Evolutionary conservation across 176 grass and related monocot genomes (phyloP).

Genomic region (maize (Zea mays)): Zm-B73-REFERENCE-NAM-5.0 NC_050098.1:161085001-161085500

Average conservation of each 20-base stretch:
- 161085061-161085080: slow-evolving; percentile 92
- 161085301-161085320: slow-evolving; percentile 51
- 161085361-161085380: slow-evolving; percentile 16
- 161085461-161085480: slow-evolving; percentile 50
- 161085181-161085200: slow-evolving; percentile 26
- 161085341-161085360: background rate
- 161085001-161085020: slow-evolving; percentile 78
- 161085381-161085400: slow-evolving; percentile 28
- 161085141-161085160: slow-evolving; percentile 38
- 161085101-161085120: slow-evolving; percentile 10
- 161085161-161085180: slow-evolving; percentile 18
- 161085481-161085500: slow-evolving; percentile 54
- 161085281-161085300: slow-evolving; percentile 95
- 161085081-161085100: slow-evolving; percentile 83
- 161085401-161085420: slow-evolving; percentile 78
- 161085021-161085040: slow-evolving; percentile 82
- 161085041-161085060: slow-evolving; percentile 96
- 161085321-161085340: slow-evolving; percentile 11
- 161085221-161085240: slow-evolving; percentile 82
- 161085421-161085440: slow-evolving; percentile 91
- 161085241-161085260: slow-evolving; percentile 85
- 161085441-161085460: slow-evolving; percentile 90
- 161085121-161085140: slow-evolving; percentile 18
- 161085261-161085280: slow-evolving; percentile 98
- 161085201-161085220: slow-evolving; percentile 90